Evolutionary conservation across 1,139 yeast genomes (phyloP), one percentile per base, ranked within the genome.

Genomic region (Geotrichum armillariae): DNA sequence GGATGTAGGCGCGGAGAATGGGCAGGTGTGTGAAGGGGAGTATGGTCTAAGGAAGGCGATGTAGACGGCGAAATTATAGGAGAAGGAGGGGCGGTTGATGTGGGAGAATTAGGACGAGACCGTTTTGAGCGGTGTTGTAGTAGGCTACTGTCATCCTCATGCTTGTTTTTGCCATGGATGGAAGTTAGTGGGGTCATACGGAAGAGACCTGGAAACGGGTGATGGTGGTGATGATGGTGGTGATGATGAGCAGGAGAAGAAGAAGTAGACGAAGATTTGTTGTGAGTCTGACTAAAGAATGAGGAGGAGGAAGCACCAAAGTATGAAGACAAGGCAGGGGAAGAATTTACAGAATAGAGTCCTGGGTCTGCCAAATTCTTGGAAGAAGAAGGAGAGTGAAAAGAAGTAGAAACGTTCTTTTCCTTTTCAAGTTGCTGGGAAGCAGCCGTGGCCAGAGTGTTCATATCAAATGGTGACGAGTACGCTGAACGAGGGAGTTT

Each of bases 31-130:
- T 74, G 80, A 51, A 79, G 63, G 14, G 83, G 83, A 0, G 83
- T 78, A 40, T 72, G 75, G 49, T 76, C 81, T 4, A 82, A 82
- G 0, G 82, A 75, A 36, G 74, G 76, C 36, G 76, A 72, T 25
- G 63, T 57, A 31, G 71, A 58, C 7, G 73, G 68, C 1, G 71
- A 60, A 46, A 68, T 65, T 2, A 68, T 61, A n/a, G 77, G 75
- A 11, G 77, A 70, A 5, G 79, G 72, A 3, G 89, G 88, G 0
- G 87, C 83, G 37, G 83, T 79, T 16, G 85, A 80, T 29, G 82
- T 77, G 45, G 89, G 91, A n/a, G 91, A 83, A 64, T 80, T 85
- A 36, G 95, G 95, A 56, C 94, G 72, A 43, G 93, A 83, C 60
- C 78, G 80, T 62, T 85, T 84, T 46, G 80, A 70, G 47, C 82